These are phyloP conservation scores for Saturnispora diversa DNA, from an alignment of 805 yeast species.

Conservation along the genomic window DNA sequence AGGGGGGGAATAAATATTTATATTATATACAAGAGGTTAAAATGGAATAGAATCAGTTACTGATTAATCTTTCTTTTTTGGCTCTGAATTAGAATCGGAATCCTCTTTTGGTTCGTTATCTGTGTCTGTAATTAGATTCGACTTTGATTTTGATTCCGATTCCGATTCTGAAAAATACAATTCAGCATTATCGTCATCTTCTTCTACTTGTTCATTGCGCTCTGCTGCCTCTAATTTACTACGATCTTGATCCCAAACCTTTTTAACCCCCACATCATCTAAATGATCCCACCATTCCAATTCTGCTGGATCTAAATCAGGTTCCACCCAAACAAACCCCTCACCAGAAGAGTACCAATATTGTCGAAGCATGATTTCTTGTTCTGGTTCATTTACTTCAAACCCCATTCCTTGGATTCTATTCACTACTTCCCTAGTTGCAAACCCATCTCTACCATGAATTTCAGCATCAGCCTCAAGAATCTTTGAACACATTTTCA, in stretches of 20 bases:
- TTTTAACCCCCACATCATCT: slow-evolving; percentile 24
- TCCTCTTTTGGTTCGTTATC: too few species aligned
- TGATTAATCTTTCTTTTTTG: too few species aligned
- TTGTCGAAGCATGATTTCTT: slow-evolving; percentile 63
- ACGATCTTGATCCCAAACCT: slow-evolving; percentile 26
- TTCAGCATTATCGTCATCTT: slow-evolving; percentile 16
- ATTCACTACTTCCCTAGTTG: slow-evolving; percentile 26
- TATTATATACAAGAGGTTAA: not conserved
- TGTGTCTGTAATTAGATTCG: too few species aligned
- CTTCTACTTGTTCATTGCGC: slow-evolving; percentile 13
- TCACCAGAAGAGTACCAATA: slow-evolving; percentile 86
- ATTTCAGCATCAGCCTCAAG: slow-evolving; percentile 56
- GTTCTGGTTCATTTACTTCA: slow-evolving; percentile 45
- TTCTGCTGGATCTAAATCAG: slow-evolving; percentile 85
- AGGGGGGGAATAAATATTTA: too few species aligned
- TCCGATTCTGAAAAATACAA: slow-evolving; percentile 14
- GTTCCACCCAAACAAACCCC: slow-evolving; percentile 83
- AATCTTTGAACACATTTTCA: slow-evolving; percentile 56
- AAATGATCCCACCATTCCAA: slow-evolving; percentile 32
- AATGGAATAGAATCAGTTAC: too few species aligned
- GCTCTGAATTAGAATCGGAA: too few species aligned
- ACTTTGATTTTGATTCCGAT: slow-evolving; percentile 1
- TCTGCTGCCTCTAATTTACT: slow-evolving; percentile 18
- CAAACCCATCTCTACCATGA: slow-evolving; percentile 38
- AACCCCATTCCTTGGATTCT: slow-evolving; percentile 32